These are phyloP conservation scores for Liquidambar formosana DNA, from an alignment of 164 flowering plant species.

Conservation along the genomic window DNA sequence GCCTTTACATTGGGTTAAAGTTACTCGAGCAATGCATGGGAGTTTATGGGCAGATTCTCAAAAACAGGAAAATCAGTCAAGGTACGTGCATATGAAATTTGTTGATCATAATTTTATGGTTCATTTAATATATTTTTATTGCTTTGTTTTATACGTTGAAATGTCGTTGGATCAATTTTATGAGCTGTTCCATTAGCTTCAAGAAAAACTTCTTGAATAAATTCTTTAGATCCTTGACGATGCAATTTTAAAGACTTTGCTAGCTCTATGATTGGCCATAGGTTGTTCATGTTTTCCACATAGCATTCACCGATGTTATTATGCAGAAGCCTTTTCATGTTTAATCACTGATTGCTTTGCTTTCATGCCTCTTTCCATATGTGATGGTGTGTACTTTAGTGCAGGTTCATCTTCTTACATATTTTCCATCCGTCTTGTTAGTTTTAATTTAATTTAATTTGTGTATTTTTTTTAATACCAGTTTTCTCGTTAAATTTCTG, in stretches of 20 bases:
- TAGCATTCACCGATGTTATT: no score
- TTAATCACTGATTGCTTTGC: no score
- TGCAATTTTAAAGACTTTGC: no score
- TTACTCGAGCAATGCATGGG: slow-evolving; percentile 93
- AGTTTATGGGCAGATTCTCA: slow-evolving; percentile 95
- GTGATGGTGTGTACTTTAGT: no score
- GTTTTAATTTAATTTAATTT: not conserved
- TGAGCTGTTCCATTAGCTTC: no score
- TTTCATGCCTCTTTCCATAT: no score
- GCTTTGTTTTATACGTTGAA: not conserved
- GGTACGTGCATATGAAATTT: slow-evolving; percentile 38
- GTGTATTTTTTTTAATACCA: not conserved
- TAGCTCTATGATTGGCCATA: no score
- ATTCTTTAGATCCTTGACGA: no score
- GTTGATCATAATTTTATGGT: not conserved
- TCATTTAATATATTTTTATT: not conserved
- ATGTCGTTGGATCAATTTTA: not conserved
- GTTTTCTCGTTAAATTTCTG: slow-evolving; percentile 1
- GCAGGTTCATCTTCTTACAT: not conserved
- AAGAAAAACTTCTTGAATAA: no score
- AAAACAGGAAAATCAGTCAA: slow-evolving; percentile 66
- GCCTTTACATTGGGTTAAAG: slow-evolving; percentile 97
- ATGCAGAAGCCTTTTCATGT: no score
- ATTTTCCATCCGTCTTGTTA: not conserved
- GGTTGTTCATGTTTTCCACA: no score